phyloP scores from a whole-genome alignment of 805 yeast species.

The Starmerella cellae region DNA sequence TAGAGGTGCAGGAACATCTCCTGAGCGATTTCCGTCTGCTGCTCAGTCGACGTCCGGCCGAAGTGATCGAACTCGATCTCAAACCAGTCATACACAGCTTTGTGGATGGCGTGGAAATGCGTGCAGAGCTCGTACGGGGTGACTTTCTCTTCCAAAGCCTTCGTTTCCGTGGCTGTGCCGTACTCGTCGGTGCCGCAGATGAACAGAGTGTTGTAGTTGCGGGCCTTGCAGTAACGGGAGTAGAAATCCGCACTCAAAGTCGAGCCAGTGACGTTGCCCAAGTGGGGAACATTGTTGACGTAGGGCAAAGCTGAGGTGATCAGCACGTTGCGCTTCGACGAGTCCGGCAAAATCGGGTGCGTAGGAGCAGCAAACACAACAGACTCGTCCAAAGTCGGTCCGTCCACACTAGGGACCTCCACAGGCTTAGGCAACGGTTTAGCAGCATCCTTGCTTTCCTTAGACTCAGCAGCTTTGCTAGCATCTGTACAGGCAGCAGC shows the following conservation, averaged over 20 bases:
- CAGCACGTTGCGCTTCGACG: slow-evolving; percentile 59
- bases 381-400: slow-evolving; percentile 11
- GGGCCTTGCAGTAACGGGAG: slow-evolving; percentile 75
- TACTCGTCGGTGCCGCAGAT: slow-evolving; percentile 98
- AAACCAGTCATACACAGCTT: slow-evolving; percentile 92
- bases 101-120: slow-evolving; percentile 76
- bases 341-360: slow-evolving; percentile 46
- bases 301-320: slow-evolving; percentile 96
- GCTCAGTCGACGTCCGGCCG: slow-evolving; percentile 87
- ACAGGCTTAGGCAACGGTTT: slow-evolving; percentile 30
- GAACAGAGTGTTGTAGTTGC: slow-evolving; percentile 75
- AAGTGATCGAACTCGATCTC: slow-evolving; percentile 87
- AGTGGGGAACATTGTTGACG: slow-evolving; percentile 95
- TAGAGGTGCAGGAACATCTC: slow-evolving; percentile 69
- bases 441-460: slow-evolving; percentile 8
- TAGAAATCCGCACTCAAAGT: slow-evolving; percentile 90
- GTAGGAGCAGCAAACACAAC: slow-evolving; percentile 1
- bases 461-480: background rate
- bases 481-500: background rate
- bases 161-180: slow-evolving; percentile 98
- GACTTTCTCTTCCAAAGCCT: slow-evolving; percentile 85
- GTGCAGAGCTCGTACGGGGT: slow-evolving; percentile 83
- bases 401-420: slow-evolving; percentile 10
- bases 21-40: slow-evolving; percentile 92
- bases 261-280: slow-evolving; percentile 93